Conservation (phyloP, 805 yeast species). For the Komagataella populi region DNA sequence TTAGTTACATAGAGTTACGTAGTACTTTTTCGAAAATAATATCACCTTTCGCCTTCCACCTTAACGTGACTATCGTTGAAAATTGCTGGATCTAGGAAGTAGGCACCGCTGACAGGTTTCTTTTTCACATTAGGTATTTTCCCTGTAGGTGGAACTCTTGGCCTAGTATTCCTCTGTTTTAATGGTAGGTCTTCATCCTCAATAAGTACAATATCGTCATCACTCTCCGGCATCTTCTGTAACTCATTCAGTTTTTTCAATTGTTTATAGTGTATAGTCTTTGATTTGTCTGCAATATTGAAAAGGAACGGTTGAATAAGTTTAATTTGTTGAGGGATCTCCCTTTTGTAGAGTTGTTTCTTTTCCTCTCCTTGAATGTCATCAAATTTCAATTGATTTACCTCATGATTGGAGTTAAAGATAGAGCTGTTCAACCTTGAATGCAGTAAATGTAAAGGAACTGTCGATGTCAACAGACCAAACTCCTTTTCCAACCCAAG, state of each 20-base stretch:
- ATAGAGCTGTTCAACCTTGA: constrained; percentile 55
- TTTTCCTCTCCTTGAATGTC: constrained; percentile 48
- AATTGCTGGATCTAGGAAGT: constrained; percentile 27
- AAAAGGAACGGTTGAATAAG: constrained; percentile 41
- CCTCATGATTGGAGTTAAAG: constrained; percentile 27
- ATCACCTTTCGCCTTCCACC: neutral
- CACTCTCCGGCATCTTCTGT: constrained; percentile 18
- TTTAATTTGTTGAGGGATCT: constrained; percentile 40
- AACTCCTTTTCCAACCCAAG: constrained; percentile 88
- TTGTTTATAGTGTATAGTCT: constrained; percentile 25
- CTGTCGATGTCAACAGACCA: constrained; percentile 68
- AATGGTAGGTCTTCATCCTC: constrained; percentile 83
- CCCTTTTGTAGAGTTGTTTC: constrained; percentile 35
- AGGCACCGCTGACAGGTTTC: constrained; percentile 38
- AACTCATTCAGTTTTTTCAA: constrained; percentile 23
- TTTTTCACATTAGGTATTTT: constrained; percentile 63
- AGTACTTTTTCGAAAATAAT: neutral
- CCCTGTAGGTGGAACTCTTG: constrained; percentile 86
- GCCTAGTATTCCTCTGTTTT: constrained; percentile 59
- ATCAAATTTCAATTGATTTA: constrained; percentile 41
- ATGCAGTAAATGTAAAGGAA: constrained; percentile 82
- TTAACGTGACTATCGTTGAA: neutral
- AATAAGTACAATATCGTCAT: constrained; percentile 34
- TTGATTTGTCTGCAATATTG: constrained; percentile 26
- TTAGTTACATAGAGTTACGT: neutral